Base-by-base conservation (phyloP, 2,329 filamentous ascomycete species). In the Epichloe hybrida region DNA sequence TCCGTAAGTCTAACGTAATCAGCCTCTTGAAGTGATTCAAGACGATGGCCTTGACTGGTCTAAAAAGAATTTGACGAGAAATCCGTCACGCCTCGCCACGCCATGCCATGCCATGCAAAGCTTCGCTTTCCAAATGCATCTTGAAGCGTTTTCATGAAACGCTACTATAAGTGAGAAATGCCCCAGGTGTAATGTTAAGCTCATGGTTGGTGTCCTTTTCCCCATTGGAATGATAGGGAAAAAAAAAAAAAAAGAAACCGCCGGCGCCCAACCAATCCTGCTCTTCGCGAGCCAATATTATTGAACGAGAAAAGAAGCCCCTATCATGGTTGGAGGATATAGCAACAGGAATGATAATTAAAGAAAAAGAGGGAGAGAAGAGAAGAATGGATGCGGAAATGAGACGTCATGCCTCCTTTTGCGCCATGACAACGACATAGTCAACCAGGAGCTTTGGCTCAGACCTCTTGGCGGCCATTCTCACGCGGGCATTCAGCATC, bases 401-500 rank as follows among this genome's bases (percentile, higher is more conserved):
- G 13, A 20, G 12, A 27, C 34, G 15, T 35, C 40, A 27, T 7
- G 13, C 13, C 11, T 58, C 59, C 50, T 64, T 65, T 50, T 57
- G 58, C 0, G 62, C 65, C 45, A 57, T 63, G 0, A 67, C 55
- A 46, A 64, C 56, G 39, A 63, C 44, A 38, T 62, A 58, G 39
- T 66, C 61, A 35, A 63, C 63, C 34, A 64, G 54, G 3, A 62
- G 52, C 52, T 69, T 66, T 3, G 61, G 56, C 9, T 53, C 58
- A 15, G 48, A 56, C 46, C 64, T 60, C 23, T 54, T 57, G 7
- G 58, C 54, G 4, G 55, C 57, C 8, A 55, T 20, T n/a, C 60
- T 53, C 1, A 63, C 61, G 0, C 52, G 46, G 2, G 51, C 48
- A 5, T 62, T 62, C 12, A 64, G 55, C 27, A 69, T 64, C 64